Evolutionary conservation across 192 early-diverging fungal species (phyloP).

Genomic region (Diversispora epigaea): DNA sequence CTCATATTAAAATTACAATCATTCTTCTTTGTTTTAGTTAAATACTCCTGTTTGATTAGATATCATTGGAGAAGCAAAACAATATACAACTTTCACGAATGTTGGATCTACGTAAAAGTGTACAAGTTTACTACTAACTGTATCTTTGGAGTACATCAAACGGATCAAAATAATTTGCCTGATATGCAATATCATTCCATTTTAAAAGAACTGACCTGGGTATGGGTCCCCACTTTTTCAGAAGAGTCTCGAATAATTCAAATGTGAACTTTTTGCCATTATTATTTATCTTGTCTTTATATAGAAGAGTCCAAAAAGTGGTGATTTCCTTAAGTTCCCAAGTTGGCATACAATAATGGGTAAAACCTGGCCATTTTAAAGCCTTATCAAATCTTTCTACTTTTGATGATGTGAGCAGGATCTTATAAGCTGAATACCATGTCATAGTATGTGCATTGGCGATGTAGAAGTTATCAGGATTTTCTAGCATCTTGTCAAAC

Average conservation of each 20-base stretch:
- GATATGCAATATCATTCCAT: conserved; percentile 11
- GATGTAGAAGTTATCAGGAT: not conserved
- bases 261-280: conserved; percentile 3
- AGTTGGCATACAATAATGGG: conserved; percentile 6
- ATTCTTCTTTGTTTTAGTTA: too few species aligned
- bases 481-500: not conserved
- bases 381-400: conserved; percentile 5
- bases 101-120: too few species aligned
- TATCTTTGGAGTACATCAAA: too few species aligned
- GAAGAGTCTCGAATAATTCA: not conserved
- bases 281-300: conserved; percentile 4
- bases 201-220: conserved; percentile 6
- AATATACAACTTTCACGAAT: too few species aligned
- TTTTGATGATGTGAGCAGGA: conserved; percentile 4
- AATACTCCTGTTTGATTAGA: too few species aligned
- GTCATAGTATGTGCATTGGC: not conserved
- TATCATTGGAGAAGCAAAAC: too few species aligned
- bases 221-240: conserved; percentile 12
- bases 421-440: not conserved
- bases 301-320: not conserved
- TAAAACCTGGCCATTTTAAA: conserved; percentile 10
- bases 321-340: conserved; percentile 12
- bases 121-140: too few species aligned
- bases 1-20: too few species aligned
- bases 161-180: not conserved